Percentiles rank a stretch among this genome's conserved stretches.
phyloP scores from a whole-genome alignment of 805 yeast genomes.

The Komagataella mondaviorum region DNA sequence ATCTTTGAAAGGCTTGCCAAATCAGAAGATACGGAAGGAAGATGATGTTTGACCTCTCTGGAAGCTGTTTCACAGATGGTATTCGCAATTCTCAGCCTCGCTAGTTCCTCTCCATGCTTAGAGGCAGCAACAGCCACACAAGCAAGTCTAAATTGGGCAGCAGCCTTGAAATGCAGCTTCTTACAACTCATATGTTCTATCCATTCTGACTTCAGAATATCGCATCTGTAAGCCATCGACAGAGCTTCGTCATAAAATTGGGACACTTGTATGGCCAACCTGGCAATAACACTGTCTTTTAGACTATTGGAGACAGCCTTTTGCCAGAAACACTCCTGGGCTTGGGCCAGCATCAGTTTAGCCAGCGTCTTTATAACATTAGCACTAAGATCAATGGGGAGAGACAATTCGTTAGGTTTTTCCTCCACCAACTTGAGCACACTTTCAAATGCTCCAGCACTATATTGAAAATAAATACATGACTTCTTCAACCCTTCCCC shows the following conservation, averaged over 20 bases:
- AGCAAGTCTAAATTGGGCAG: constrained; percentile 54
- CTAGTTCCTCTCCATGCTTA: constrained; percentile 65
- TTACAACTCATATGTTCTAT: constrained; percentile 46
- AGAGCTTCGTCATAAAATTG: constrained; percentile 37
- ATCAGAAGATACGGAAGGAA: constrained; percentile 33
- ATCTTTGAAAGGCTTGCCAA: constrained; percentile 32
- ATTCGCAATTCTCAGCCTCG: constrained; percentile 33
- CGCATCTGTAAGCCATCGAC: constrained; percentile 26
- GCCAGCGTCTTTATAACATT: constrained; percentile 38
- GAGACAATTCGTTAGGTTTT: constrained; percentile 8
- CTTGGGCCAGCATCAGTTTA: constrained; percentile 59
- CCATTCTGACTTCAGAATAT: constrained; percentile 37
- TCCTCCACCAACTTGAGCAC: constrained; percentile 11
- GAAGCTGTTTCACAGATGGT: constrained; percentile 22
- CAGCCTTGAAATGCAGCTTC: constrained; percentile 52
- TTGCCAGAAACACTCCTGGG: constrained; percentile 80
- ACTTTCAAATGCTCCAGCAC: constrained; percentile 53
- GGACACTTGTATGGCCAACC: constrained; percentile 51
- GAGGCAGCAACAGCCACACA: constrained; percentile 27
- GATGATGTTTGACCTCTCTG: constrained; percentile 26
- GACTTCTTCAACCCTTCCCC: constrained; percentile 48
- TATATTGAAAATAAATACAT: constrained; percentile 49
- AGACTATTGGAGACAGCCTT: constrained; percentile 38
- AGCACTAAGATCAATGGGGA: constrained; percentile 31
- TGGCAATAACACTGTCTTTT: constrained; percentile 50